A percentile compares a stretch with the other conserved stretches of the same genome.
These are phyloP conservation scores for Cladosporium sphaerospermum DNA, from an alignment of 2,329 filamentous ascomycete genomes.

Conservation along the genomic window DNA sequence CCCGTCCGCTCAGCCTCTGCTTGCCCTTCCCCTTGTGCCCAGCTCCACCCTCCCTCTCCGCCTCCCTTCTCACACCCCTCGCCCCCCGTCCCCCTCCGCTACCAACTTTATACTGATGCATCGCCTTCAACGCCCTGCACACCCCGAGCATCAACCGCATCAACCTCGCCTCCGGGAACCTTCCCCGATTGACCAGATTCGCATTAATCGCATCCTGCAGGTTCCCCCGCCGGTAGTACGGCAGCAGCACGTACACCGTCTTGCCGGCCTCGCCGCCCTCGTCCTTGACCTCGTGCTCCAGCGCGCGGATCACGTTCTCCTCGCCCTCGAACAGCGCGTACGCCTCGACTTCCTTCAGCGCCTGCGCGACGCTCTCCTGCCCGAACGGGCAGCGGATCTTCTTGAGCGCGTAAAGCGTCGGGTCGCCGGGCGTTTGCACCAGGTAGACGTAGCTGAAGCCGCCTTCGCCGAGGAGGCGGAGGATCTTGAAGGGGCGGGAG, in stretches of 20 bases:
- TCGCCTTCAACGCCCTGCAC: constrained; percentile 76
- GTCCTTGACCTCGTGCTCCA: constrained; percentile 75
- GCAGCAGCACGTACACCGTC: constrained; percentile 92
- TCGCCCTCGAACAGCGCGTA: constrained; percentile 83
- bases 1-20: constrained; percentile 31
- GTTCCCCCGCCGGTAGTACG: constrained; percentile 92
- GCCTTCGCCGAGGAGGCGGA: constrained; percentile 90
- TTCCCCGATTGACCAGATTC: constrained; percentile 89
- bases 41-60: constrained; percentile 47
- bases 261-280: constrained; percentile 64
- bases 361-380: constrained; percentile 88
- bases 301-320: constrained; percentile 76
- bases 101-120: constrained; percentile 78
- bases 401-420: constrained; percentile 87
- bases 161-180: constrained; percentile 78
- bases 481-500: constrained; percentile 87
- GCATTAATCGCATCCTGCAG: constrained; percentile 98
- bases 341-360: constrained; percentile 94
- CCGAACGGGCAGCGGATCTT: constrained; percentile 99
- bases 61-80: constrained; percentile 47
- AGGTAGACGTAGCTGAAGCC: constrained; percentile 99
- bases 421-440: constrained; percentile 80
- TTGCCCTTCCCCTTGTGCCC: constrained; percentile 40
- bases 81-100: constrained; percentile 36
- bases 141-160: constrained; percentile 91